Evolutionary conservation across 2,329 filamentous ascomycete species (phyloP).

Genomic region (Blastomyces silverae): DNA sequence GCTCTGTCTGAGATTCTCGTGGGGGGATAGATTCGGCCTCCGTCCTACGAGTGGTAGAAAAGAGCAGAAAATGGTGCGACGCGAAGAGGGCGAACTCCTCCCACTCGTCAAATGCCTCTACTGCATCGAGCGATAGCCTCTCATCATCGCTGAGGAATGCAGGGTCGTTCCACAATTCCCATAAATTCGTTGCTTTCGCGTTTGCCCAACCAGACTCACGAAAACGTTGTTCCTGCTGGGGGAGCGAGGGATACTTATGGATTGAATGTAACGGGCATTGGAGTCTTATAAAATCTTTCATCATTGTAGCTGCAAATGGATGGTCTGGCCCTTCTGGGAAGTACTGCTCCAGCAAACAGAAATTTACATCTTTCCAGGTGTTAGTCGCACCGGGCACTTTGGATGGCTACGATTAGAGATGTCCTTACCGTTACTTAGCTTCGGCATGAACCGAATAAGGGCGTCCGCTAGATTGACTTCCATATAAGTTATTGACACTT

Average conservation of each 20-base stretch:
- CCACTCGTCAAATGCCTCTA: constrained; percentile 93
- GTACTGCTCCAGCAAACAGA: constrained; percentile 81
- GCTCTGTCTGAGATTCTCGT: neutral
- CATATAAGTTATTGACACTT: constrained; percentile 92
- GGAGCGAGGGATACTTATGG: constrained; percentile 58
- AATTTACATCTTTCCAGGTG: constrained; percentile 52
- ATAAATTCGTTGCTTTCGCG: constrained; percentile 61
- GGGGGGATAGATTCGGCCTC: constrained; percentile 15
- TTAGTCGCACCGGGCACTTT: constrained; percentile 11
- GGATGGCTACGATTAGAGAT: constrained; percentile 4
- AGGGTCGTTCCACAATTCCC: constrained; percentile 72
- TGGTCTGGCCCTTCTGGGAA: constrained; percentile 69
- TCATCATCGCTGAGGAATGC: constrained; percentile 57
- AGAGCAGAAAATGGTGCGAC: constrained; percentile 74
- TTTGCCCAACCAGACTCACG: constrained; percentile 58
- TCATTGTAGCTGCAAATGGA: constrained; percentile 82
- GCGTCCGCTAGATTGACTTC: constrained; percentile 63
- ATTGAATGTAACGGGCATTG: constrained; percentile 72
- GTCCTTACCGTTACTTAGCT: constrained; percentile 56
- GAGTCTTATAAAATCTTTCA: constrained; percentile 73
- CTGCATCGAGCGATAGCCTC: constrained; percentile 55
- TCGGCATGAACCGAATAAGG: constrained; percentile 71
- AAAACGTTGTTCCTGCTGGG: constrained; percentile 65
- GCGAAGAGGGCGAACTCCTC: constrained; percentile 85
- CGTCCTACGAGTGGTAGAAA: constrained; percentile 46